Evolutionary conservation across 495 filamentous ascomycete species (phyloP).

Genomic region (Penicillium cataractarum): DNA sequence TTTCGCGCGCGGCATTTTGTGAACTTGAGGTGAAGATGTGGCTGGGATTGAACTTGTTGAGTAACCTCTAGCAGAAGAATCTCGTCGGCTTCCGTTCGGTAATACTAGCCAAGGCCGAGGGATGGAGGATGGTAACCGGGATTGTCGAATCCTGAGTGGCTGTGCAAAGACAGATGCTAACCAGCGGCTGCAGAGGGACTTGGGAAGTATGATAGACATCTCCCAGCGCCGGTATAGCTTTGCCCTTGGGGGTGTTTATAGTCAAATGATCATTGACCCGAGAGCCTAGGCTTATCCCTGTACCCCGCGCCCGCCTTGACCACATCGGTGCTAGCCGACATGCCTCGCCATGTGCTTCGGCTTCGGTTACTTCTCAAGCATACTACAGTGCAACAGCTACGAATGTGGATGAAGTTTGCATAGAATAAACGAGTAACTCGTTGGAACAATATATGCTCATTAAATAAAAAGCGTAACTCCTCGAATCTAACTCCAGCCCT

Average conservation of each 20-base stretch:
- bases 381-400: background rate
- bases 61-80: slow-evolving; percentile 10
- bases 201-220: slow-evolving; percentile 20
- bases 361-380: background rate
- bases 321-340: slow-evolving; percentile 25
- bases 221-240: background rate
- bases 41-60: slow-evolving; percentile 8
- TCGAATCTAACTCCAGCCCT: slow-evolving; percentile 33
- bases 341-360: slow-evolving; percentile 22
- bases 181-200: slow-evolving; percentile 7
- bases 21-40: slow-evolving; percentile 5
- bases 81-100: background rate
- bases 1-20: slow-evolving; percentile 29
- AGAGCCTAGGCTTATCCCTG: slow-evolving; percentile 35
- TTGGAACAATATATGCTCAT: slow-evolving; percentile 25
- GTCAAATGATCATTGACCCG: slow-evolving; percentile 18
- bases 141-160: background rate
- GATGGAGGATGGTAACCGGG: background rate
- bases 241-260: slow-evolving; percentile 20
- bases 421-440: slow-evolving; percentile 3
- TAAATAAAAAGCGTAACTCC: slow-evolving; percentile 37
- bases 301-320: slow-evolving; percentile 33
- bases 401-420: background rate
- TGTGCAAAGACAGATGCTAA: slow-evolving; percentile 9
- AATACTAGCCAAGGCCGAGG: background rate